Conservation (phyloP, 345 rosid species). For the Cardamine resedifolia region DNA sequence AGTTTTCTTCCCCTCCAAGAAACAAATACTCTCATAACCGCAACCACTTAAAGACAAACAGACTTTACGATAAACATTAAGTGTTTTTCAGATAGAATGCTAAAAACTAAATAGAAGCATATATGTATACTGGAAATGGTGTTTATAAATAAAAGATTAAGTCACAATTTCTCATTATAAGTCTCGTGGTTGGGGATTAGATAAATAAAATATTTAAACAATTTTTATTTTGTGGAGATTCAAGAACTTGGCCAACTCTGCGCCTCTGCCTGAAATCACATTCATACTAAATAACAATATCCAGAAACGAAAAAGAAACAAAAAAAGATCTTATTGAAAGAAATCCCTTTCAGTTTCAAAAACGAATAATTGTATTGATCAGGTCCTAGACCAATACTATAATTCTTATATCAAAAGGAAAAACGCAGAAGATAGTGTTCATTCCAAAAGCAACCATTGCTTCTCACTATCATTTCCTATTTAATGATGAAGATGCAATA, state of each 20-base stretch:
- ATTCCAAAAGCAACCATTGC: too few species aligned
- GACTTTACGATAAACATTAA: neutral
- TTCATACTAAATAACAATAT: neutral
- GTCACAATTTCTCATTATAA: neutral
- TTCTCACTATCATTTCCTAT: too few species aligned
- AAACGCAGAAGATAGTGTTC: too few species aligned
- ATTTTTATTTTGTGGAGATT: neutral
- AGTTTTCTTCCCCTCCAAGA: slow-evolving; percentile 25
- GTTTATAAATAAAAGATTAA: neutral
- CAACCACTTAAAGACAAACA: neutral
- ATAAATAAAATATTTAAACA: neutral
- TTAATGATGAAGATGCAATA: too few species aligned
- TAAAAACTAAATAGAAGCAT: neutral
- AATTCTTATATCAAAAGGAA: too few species aligned
- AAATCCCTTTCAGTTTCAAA: too few species aligned
- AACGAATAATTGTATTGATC: too few species aligned
- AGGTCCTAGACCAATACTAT: too few species aligned
- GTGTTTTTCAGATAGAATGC: neutral
- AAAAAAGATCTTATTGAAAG: too few species aligned
- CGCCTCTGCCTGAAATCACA: neutral
- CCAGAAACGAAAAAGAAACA: too few species aligned
- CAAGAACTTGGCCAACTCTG: neutral
- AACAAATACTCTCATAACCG: neutral
- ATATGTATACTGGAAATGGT: neutral
- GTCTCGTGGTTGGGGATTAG: neutral